phyloP scores from a whole-genome alignment of 2,329 filamentous ascomycete genomes.

The Pseudogymnoascus sp. region DNA sequence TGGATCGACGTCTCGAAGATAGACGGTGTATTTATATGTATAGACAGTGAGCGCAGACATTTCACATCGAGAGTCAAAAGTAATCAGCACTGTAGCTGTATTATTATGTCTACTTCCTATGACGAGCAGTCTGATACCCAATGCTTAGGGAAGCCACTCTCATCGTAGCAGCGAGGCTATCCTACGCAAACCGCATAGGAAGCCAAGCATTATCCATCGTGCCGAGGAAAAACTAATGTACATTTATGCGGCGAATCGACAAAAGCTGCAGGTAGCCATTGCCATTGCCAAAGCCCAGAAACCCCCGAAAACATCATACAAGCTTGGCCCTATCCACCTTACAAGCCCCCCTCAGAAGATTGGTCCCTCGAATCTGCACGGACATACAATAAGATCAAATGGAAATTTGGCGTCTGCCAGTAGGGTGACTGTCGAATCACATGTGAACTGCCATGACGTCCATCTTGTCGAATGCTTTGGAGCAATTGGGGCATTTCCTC shows the following conservation, averaged over 20 bases:
- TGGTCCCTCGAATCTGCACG: neutral
- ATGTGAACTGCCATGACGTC: conserved; percentile 72
- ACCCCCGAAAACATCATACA: neutral
- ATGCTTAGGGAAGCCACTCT: neutral
- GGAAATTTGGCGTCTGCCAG: conserved; percentile 1
- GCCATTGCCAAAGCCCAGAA: neutral
- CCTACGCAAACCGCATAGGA: neutral
- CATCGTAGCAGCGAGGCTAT: conserved; percentile 1
- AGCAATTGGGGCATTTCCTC: conserved; percentile 92
- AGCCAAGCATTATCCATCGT: neutral
- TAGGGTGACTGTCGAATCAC: conserved; percentile 19
- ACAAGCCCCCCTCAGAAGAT: neutral
- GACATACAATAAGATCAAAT: conserved; percentile 6
- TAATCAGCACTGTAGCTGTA: neutral
- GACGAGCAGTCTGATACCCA: conserved; percentile 10
- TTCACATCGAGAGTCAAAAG: neutral
- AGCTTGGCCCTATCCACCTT: neutral
- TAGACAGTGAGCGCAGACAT: neutral
- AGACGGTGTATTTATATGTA: conserved; percentile 9
- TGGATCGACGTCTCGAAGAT: conserved; percentile 57
- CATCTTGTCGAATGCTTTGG: conserved; percentile 79
- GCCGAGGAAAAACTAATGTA: conserved; percentile 3
- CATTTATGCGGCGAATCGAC: neutral
- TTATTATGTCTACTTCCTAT: conserved; percentile 8
- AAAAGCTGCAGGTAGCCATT: neutral